These are phyloP conservation scores for Candolleomyces eurysporus DNA, from an alignment of 768 basidiomycete genomes.

Conservation along the genomic window DNA sequence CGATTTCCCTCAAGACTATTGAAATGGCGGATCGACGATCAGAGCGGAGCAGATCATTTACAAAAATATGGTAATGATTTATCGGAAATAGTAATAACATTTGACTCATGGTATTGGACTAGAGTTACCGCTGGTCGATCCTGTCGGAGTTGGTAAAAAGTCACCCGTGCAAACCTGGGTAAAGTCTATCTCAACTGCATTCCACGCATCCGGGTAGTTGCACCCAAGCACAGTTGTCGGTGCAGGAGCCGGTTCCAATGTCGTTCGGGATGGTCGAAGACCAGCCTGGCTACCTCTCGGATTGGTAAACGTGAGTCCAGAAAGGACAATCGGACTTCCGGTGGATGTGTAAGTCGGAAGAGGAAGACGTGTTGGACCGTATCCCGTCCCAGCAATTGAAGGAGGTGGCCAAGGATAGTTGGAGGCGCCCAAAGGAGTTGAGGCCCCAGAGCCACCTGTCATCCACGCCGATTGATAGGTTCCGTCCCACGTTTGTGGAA, in stretches of 20 bases:
- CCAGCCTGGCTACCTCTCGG: conserved; percentile 34
- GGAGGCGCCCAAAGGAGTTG: conserved; percentile 1
- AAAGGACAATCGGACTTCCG: conserved; percentile 57
- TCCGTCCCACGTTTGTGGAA: conserved; percentile 27
- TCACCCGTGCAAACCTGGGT: no score
- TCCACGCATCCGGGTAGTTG: conserved; percentile 49
- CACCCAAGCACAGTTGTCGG: conserved; percentile 54
- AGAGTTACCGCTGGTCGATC: no score
- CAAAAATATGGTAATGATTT: no score
- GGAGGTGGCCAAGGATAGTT: conserved; percentile 66
- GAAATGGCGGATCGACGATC: no score
- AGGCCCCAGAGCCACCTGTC: conserved; percentile 51
- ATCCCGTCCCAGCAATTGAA: conserved; percentile 22
- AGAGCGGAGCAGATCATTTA: no score
- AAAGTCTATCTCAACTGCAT: conserved; percentile 5
- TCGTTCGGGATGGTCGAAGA: conserved; percentile 51
- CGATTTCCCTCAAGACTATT: no score
- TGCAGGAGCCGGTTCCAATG: conserved; percentile 35
- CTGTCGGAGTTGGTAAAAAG: no score
- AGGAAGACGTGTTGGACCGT: conserved; percentile 33
- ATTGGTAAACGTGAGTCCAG: conserved; percentile 36
- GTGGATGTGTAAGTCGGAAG: conserved; percentile 65
- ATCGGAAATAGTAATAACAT: no score
- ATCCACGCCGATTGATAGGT: conserved; percentile 47
- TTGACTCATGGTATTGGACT: no score